These are phyloP conservation scores for Xylaria sp. DNA, from an alignment of 2,329 filamentous ascomycete genomes.

Conservation along the genomic window DNA sequence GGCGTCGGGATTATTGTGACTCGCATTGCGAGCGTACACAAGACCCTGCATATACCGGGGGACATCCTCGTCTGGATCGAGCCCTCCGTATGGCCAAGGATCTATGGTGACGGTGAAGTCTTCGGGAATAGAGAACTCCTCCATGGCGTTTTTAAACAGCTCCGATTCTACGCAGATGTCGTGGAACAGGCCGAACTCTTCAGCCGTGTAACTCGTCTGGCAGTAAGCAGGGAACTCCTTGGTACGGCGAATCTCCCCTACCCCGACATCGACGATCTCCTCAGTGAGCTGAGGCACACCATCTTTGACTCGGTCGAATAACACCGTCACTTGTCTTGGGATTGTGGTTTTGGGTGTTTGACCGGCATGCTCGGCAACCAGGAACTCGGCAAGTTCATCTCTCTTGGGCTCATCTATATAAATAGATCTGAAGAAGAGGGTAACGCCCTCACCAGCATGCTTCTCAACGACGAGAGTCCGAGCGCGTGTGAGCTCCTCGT, in stretches of 20 bases:
- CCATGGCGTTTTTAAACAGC: slow-evolving; percentile 58
- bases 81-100: slow-evolving; percentile 74
- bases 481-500: slow-evolving; percentile 43
- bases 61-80: slow-evolving; percentile 52
- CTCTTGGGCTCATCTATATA: slow-evolving; percentile 46
- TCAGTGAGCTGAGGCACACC: slow-evolving; percentile 50
- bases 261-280: slow-evolving; percentile 53
- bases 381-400: slow-evolving; percentile 42
- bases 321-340: slow-evolving; percentile 57
- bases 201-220: slow-evolving; percentile 53
- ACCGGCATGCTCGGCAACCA: slow-evolving; percentile 47
- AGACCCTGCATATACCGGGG: slow-evolving; percentile 61
- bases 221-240: slow-evolving; percentile 44
- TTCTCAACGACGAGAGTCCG: slow-evolving; percentile 43
- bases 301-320: slow-evolving; percentile 55
- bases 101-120: slow-evolving; percentile 58
- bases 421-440: slow-evolving; percentile 44
- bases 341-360: slow-evolving; percentile 36
- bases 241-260: slow-evolving; percentile 45
- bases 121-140: slow-evolving; percentile 58
- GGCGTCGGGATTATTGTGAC: slow-evolving; percentile 60
- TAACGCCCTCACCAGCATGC: slow-evolving; percentile 39
- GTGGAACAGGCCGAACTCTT: slow-evolving; percentile 55
- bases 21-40: slow-evolving; percentile 57
- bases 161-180: slow-evolving; percentile 55